These are phyloP conservation scores for Acanthamoeba castellanii DNA, from an alignment of 208 protist species.

Conservation along the genomic window DNA sequence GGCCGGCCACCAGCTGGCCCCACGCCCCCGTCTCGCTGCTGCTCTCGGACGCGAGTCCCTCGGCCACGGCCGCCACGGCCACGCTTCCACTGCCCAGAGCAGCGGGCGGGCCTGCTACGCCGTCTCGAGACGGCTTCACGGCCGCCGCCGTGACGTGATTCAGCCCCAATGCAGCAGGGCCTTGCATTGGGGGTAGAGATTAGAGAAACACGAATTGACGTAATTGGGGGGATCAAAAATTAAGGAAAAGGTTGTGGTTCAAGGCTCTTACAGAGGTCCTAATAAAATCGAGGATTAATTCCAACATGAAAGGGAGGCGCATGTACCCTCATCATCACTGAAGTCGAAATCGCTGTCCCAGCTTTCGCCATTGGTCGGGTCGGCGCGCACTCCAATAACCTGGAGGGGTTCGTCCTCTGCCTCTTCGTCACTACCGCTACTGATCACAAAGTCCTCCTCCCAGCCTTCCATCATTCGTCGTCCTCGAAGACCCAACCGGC, in stretches of 20 bases:
- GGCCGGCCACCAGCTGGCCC: conserved; percentile 3
- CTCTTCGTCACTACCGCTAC: neutral
- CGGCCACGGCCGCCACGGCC: too few relatives aligned
- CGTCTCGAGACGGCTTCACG: too few relatives aligned
- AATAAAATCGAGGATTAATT: neutral
- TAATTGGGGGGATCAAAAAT: too few relatives aligned
- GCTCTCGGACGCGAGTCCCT: too few relatives aligned
- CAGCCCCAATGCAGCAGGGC: too few relatives aligned
- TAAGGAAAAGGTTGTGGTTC: too few relatives aligned
- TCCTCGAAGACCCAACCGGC: neutral
- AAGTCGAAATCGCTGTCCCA: conserved; percentile 66
- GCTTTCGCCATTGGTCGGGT: conserved; percentile 18
- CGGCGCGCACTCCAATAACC: conserved; percentile 50
- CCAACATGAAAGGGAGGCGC: neutral
- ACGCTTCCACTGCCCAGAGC: too few relatives aligned
- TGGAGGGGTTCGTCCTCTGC: conserved; percentile 18
- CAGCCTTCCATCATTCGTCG: neutral
- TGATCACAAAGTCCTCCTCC: conserved; percentile 40
- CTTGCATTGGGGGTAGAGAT: too few relatives aligned
- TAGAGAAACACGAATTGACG: too few relatives aligned
- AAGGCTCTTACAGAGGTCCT: neutral
- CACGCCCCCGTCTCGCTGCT: neutral
- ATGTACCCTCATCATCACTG: conserved; percentile 31
- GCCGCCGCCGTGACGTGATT: too few relatives aligned
- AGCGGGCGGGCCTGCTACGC: too few relatives aligned